These are phyloP conservation scores for Penicillium sp. DNA, from an alignment of 2,329 filamentous ascomycete species.

Conservation along the genomic window DNA sequence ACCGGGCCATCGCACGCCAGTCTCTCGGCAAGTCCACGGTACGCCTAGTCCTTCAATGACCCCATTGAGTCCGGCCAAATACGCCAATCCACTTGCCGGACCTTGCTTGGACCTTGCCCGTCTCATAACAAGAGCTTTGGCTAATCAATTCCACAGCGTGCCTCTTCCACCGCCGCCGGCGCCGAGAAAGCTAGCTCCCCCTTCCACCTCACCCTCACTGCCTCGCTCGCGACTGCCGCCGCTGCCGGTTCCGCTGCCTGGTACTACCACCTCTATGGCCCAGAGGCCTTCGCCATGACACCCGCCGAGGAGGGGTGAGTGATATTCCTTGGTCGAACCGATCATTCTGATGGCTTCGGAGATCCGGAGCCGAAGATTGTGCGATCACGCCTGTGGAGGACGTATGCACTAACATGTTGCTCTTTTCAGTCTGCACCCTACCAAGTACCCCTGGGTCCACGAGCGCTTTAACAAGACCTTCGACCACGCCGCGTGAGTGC, in stretches of 20 bases:
- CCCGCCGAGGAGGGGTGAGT: constrained; percentile 98
- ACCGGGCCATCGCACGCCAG: constrained; percentile 71
- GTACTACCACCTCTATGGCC: constrained; percentile 96
- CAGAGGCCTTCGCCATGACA: constrained; percentile 80
- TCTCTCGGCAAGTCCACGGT: constrained; percentile 70
- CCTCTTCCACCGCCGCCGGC: constrained; percentile 65
- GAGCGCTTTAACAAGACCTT: constrained; percentile 88
- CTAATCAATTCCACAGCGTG: constrained; percentile 47
- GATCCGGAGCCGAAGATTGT: constrained; percentile 25
- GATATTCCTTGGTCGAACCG: constrained; percentile 12
- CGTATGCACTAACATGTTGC: constrained; percentile 23
- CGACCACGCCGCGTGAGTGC: constrained; percentile 86
- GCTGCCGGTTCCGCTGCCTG: constrained; percentile 87
- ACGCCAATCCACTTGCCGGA: constrained; percentile 27
- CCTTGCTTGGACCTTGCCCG: constrained; percentile 14
- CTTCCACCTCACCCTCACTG: constrained; percentile 79
- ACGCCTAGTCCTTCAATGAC: constrained; percentile 45
- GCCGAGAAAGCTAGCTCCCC: constrained; percentile 67
- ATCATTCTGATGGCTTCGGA: constrained; percentile 15
- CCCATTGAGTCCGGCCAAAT: constrained; percentile 29
- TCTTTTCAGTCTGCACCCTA: constrained; percentile 71
- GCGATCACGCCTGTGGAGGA: constrained; percentile 17
- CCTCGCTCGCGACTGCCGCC: constrained; percentile 76
- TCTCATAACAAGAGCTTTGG: constrained; percentile 30
- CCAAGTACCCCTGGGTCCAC: constrained; percentile 94